Conservation (phyloP, 2,329 filamentous ascomycete genomes). For the Aspergillus sp. region DNA sequence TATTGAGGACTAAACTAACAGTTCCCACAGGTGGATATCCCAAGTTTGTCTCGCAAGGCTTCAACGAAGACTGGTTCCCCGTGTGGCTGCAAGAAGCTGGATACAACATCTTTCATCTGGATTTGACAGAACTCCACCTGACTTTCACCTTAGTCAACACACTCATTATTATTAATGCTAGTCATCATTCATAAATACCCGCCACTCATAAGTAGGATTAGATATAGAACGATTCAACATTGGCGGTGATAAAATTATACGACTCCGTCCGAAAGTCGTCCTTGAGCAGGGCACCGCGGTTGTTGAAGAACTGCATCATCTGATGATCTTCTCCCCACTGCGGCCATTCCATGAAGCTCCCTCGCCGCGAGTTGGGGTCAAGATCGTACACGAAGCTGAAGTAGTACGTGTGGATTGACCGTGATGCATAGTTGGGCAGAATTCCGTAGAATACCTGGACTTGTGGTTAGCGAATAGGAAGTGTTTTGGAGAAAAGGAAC, state of each 20-base stretch:
- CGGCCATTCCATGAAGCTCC: constrained; percentile 55
- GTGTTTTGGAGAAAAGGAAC: neutral
- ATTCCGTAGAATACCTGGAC: constrained; percentile 65
- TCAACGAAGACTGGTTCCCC: constrained; percentile 70
- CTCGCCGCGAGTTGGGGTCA: constrained; percentile 66
- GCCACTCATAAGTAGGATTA: constrained; percentile 9
- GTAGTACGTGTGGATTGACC: constrained; percentile 70
- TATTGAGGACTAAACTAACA: constrained; percentile 34
- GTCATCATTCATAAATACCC: neutral
- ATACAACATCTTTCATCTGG: constrained; percentile 67
- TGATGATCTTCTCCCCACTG: constrained; percentile 56
- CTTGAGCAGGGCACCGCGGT: constrained; percentile 42
- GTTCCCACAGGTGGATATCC: constrained; percentile 53
- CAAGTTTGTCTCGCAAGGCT: constrained; percentile 67
- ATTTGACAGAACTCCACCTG: too few species aligned
- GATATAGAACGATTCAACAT: constrained; percentile 31
- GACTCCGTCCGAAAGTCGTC: constrained; percentile 56
- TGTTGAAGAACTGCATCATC: constrained; percentile 56
- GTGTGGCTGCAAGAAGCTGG: constrained; percentile 70
- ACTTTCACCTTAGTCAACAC: neutral
- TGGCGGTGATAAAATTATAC: constrained; percentile 46
- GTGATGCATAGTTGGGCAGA: constrained; percentile 64
- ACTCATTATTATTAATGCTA: neutral
- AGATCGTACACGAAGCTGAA: constrained; percentile 71
- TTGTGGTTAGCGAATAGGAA: neutral